Evolutionary conservation across 2,329 filamentous ascomycete genomes (phyloP).

Genomic region (Calonectria pteridis): DNA sequence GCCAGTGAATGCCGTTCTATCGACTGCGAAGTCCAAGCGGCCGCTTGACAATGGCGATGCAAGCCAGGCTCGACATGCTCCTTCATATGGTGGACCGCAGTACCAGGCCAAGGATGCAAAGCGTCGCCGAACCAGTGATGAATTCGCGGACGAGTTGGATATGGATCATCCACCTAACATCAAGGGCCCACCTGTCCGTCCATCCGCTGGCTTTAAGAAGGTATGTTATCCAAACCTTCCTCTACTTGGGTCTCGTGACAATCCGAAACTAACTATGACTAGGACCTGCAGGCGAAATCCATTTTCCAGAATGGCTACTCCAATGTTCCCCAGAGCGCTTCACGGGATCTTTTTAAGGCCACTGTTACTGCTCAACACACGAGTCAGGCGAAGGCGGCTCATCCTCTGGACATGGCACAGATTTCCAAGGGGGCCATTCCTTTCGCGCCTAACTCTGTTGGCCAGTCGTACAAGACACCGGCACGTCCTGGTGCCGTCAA

Average conservation of each 20-base stretch:
- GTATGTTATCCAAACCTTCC: conserved; percentile 56
- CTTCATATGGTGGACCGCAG: conserved; percentile 66
- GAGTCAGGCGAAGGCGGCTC: conserved; percentile 71
- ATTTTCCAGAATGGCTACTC: conserved; percentile 72
- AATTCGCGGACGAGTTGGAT: conserved; percentile 73
- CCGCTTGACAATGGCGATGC: conserved; percentile 73
- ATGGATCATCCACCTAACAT: conserved; percentile 70
- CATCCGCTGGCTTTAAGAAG: conserved; percentile 79
- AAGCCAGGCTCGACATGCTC: conserved; percentile 58
- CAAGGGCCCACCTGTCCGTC: conserved; percentile 87
- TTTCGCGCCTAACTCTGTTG: conserved; percentile 78
- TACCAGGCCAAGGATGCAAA: conserved; percentile 81
- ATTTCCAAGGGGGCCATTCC: conserved; percentile 90
- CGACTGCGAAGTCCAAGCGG: conserved; percentile 80
- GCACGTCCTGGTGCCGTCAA: conserved; percentile 68
- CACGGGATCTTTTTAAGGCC: conserved; percentile 73
- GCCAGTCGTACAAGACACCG: conserved; percentile 76
- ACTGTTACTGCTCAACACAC: conserved; percentile 76
- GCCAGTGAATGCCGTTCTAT: conserved; percentile 70
- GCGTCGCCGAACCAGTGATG: conserved; percentile 82
- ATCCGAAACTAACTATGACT: conserved; percentile 50
- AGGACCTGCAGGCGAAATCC: conserved; percentile 73
- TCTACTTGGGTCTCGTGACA: neutral
- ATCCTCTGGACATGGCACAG: conserved; percentile 87
- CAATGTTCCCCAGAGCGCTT: conserved; percentile 65